Percentiles rank a stretch among this genome's conserved stretches.
Evolutionary conservation across 495 filamentous ascomycete species (phyloP).

Genomic region (Amniculicola lignicola): DNA sequence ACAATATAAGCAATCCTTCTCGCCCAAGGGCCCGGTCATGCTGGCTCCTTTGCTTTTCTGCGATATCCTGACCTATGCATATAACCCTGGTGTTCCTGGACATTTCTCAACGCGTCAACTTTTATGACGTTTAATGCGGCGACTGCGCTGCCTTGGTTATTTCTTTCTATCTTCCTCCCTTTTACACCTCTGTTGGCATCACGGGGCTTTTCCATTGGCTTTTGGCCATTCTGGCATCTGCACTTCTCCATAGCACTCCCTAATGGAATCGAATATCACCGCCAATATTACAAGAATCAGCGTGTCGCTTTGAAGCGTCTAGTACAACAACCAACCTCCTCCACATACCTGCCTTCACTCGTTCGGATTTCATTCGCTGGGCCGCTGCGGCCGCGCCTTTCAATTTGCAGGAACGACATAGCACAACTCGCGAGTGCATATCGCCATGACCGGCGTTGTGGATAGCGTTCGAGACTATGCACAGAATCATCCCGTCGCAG

Average conservation of each 20-base stretch:
- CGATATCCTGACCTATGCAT: conserved; percentile 24
- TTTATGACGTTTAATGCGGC: conserved; percentile 8
- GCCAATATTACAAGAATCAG: too few relatives aligned
- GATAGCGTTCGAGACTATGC: conserved; percentile 20
- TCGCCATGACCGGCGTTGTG: conserved; percentile 9
- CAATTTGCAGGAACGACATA: too few relatives aligned
- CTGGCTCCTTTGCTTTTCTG: conserved; percentile 17
- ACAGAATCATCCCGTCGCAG: conserved; percentile 16
- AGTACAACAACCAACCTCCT: background rate
- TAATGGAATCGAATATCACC: conserved; percentile 22
- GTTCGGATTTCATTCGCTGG: too few relatives aligned
- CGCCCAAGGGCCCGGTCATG: conserved; percentile 22
- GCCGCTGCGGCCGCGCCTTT: too few relatives aligned
- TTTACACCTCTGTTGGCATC: conserved; percentile 7
- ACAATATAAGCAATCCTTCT: conserved; percentile 40
- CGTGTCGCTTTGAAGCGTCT: too few relatives aligned
- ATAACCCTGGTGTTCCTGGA: conserved; percentile 22
- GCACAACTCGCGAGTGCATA: too few relatives aligned
- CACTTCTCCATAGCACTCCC: too few relatives aligned
- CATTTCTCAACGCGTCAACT: conserved; percentile 13
- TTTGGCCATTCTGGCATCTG: too few relatives aligned
- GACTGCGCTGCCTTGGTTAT: background rate
- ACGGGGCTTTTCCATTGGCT: too few relatives aligned
- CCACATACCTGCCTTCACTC: background rate
- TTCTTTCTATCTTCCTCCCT: background rate